A percentile compares a stretch with the other conserved stretches of the same genome.
Evolutionary conservation across 768 basidiomycete species (phyloP).

Genomic region (Dentipellis fragilis): DNA sequence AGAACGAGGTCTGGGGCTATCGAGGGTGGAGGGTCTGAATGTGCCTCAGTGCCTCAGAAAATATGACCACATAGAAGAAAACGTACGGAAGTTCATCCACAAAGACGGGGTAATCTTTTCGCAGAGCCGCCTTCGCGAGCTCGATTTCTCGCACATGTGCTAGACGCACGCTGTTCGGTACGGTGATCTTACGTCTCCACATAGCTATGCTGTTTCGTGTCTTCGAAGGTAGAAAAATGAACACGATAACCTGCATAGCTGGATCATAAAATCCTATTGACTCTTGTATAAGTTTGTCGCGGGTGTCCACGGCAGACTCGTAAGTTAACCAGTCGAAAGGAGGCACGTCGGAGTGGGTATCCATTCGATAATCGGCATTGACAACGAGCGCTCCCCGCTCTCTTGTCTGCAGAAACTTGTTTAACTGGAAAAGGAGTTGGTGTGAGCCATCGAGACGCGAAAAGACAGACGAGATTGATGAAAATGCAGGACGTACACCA

Average conservation of each 20-base stretch:
- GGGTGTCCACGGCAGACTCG: slow-evolving; percentile 9
- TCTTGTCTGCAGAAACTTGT: slow-evolving; percentile 12
- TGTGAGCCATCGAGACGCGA: not conserved
- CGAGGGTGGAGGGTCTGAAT: not conserved
- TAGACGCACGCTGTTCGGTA: slow-evolving; percentile 8
- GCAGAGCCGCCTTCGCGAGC: slow-evolving; percentile 11
- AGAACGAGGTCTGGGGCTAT: not conserved
- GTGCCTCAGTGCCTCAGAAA: not conserved
- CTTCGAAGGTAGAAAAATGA: slow-evolving; percentile 14
- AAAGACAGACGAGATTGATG: not conserved
- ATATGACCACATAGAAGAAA: not conserved
- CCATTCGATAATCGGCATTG: slow-evolving; percentile 9
- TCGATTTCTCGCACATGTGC: slow-evolving; percentile 8
- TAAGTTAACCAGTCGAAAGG: slow-evolving; percentile 13
- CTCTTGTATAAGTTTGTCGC: slow-evolving; percentile 13
- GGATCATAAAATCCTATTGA: slow-evolving; percentile 15
- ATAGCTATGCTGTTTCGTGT: slow-evolving; percentile 16
- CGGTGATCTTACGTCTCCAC: slow-evolving; percentile 14
- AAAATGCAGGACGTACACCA: slow-evolving; percentile 9
- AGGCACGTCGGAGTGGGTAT: not conserved
- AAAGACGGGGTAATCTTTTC: slow-evolving; percentile 9
- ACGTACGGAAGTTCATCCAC: slow-evolving; percentile 12
- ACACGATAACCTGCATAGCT: slow-evolving; percentile 7
- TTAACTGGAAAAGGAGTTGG: slow-evolving; percentile 2
- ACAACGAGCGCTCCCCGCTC: slow-evolving; percentile 14